Conservation (phyloP, 2,329 filamentous ascomycete species). For the Didymella glomerata region DNA sequence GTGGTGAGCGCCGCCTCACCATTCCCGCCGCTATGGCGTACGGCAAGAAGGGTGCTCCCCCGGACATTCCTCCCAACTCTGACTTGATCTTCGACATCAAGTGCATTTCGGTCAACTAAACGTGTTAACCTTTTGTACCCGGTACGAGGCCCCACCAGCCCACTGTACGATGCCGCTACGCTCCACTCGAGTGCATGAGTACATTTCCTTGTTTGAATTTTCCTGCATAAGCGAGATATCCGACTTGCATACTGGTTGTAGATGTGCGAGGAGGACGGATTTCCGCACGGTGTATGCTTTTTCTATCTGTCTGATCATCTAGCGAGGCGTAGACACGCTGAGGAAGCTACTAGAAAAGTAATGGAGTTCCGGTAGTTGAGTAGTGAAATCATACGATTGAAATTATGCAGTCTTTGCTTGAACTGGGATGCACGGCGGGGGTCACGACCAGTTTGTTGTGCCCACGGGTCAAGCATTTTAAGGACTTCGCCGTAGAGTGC, state of each 20-base stretch:
- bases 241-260: slow-evolving; percentile 52
- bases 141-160: slow-evolving; percentile 28
- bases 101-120: slow-evolving; percentile 59
- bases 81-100: slow-evolving; percentile 85
- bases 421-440: too few species aligned
- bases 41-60: slow-evolving; percentile 76
- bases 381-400: slow-evolving; percentile 5
- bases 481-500: too few species aligned
- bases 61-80: slow-evolving; percentile 91
- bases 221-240: slow-evolving; percentile 53
- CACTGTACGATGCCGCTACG: slow-evolving; percentile 34
- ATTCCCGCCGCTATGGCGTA: slow-evolving; percentile 90
- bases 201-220: slow-evolving; percentile 28
- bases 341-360: slow-evolving; percentile 52
- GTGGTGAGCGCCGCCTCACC: slow-evolving; percentile 90
- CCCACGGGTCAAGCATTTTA: too few species aligned
- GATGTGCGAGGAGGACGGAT: slow-evolving; percentile 54
- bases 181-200: slow-evolving; percentile 44
- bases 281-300: slow-evolving; percentile 37
- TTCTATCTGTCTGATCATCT: slow-evolving; percentile 37
- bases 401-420: too few species aligned
- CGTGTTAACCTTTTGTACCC: slow-evolving; percentile 18
- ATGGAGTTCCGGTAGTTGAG: slow-evolving; percentile 32
- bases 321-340: slow-evolving; percentile 47
- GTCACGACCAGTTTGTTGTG: too few species aligned